Evolutionary conservation across 129 eudicot species (phyloP), one percentile per base, ranked within the genome.

Genomic region (Oenanthe sinensis): DNA sequence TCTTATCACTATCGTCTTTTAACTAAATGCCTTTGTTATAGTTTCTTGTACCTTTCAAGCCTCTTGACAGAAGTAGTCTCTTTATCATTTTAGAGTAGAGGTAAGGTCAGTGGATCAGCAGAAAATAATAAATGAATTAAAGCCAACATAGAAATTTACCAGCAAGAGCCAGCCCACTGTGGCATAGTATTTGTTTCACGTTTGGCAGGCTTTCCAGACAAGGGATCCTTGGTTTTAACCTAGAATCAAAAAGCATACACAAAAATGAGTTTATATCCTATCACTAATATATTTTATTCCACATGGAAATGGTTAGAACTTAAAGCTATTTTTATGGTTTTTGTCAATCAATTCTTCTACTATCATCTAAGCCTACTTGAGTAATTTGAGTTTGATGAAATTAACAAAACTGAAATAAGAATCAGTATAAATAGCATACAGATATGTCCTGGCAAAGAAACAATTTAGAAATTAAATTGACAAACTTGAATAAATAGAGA

Each of bases 101-200:
- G 55, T 17, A 50, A 50, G 58, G 58, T 50, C 58, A 48, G 19
- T 17, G 2, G 5, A 49, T 4, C 24, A 52, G 5, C 60, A 52
- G 1, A 52, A 9, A 65, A 36, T 11, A 4, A 75, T 9, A n/a
- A 16, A 8, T 28, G 74, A 33, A 28, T 45, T 44, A 36, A 65
- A 28, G 24, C 60, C n/a, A 50, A 17, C 20, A 13, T 46, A 78
- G 15, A 49, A 60, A 68, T 63, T 68, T 87, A 91, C 98, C 98
- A 95, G 86, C 98, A 95, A 79, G 98, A 95, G 80, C 98, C 98
- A 82, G 98, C 98, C 98, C 98, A 95, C 75, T 95, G 98, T 12
- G 98, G 98, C 98, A 95, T 95, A 77, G 98, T 95, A 87, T 86
- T 95, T 77, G 97, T 95, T 84, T 95, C 98, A 52, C 98, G 96